Conservation (phyloP, 257 asterid species). For the Gentiana straminea region DNA sequence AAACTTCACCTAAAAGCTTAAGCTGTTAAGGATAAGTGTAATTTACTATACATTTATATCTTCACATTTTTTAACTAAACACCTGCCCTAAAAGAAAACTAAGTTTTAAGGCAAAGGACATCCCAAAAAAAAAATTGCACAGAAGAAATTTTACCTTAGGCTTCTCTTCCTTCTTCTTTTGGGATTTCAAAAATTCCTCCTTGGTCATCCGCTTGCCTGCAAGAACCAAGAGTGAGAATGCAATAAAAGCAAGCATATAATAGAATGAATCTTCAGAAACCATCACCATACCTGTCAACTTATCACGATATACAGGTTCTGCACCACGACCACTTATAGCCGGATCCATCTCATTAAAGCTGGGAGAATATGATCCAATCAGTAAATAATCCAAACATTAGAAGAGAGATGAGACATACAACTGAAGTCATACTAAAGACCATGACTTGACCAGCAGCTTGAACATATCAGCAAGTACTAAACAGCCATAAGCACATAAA, state of each 20-base stretch:
- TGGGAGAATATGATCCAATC: slow-evolving; percentile 14
- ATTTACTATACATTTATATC: no score
- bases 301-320: slow-evolving; percentile 68
- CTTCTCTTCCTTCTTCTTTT: slow-evolving; percentile 59
- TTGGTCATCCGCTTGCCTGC: slow-evolving; percentile 77
- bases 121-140: neutral
- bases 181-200: slow-evolving; percentile 54
- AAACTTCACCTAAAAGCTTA: no score
- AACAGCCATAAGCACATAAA: no score
- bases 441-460: neutral
- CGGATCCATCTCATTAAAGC: slow-evolving; percentile 75
- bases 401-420: slow-evolving; percentile 1
- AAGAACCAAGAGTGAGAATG: slow-evolving; percentile 13
- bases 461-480: no score
- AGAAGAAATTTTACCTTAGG: slow-evolving; percentile 46
- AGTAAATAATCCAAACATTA: neutral
- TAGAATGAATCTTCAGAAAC: slow-evolving; percentile 2
- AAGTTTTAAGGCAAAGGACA: neutral
- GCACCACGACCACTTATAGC: slow-evolving; percentile 72
- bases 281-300: slow-evolving; percentile 50
- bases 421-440: neutral
- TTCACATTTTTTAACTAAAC: no score
- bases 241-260: slow-evolving; percentile 2
- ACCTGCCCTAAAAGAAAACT: no score
- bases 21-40: no score